phyloP scores from a whole-genome alignment of 768 basidiomycete genomes.

The Sutorius australiensis region DNA sequence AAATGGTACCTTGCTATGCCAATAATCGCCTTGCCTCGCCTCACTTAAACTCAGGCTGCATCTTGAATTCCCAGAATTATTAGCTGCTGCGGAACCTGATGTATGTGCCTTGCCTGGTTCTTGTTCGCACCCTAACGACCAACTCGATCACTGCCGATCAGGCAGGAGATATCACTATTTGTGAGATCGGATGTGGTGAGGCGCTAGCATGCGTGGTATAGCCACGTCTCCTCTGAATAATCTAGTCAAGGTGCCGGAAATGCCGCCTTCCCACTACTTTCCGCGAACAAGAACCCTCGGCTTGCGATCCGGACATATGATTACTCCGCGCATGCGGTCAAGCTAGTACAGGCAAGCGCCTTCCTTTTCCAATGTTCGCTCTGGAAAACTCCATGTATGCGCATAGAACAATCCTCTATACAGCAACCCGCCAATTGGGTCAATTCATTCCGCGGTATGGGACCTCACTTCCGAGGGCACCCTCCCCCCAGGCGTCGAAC shows the following conservation, averaged over 20 bases:
- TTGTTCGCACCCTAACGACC: background rate
- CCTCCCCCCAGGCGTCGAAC: constrained; percentile 60
- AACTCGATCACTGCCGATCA: constrained; percentile 27
- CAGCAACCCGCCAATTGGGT: constrained; percentile 58
- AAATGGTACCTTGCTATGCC: constrained; percentile 56
- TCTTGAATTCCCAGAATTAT: constrained; percentile 91
- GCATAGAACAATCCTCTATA: constrained; percentile 71
- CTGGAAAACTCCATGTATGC: background rate
- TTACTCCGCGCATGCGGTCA: constrained; percentile 84
- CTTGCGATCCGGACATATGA: constrained; percentile 81
- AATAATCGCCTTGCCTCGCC: background rate
- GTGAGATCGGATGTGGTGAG: constrained; percentile 90
- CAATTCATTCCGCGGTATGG: constrained; percentile 82
- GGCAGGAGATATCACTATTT: constrained; percentile 75
- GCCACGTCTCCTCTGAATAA: background rate
- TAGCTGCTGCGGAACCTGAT: constrained; percentile 61
- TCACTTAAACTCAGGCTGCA: constrained; percentile 55
- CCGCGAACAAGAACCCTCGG: constrained; percentile 76
- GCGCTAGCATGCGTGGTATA: background rate
- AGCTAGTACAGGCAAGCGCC: constrained; percentile 73
- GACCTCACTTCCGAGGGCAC: constrained; percentile 67
- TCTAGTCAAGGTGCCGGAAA: constrained; percentile 79
- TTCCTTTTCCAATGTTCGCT: background rate
- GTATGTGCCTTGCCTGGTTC: constrained; percentile 35
- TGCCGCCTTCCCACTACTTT: constrained; percentile 83